Evolutionary conservation across 2,329 filamentous ascomycete species (phyloP), one percentile per base, ranked within the genome.

Genomic region (Talaromyces pinophilus): DNA sequence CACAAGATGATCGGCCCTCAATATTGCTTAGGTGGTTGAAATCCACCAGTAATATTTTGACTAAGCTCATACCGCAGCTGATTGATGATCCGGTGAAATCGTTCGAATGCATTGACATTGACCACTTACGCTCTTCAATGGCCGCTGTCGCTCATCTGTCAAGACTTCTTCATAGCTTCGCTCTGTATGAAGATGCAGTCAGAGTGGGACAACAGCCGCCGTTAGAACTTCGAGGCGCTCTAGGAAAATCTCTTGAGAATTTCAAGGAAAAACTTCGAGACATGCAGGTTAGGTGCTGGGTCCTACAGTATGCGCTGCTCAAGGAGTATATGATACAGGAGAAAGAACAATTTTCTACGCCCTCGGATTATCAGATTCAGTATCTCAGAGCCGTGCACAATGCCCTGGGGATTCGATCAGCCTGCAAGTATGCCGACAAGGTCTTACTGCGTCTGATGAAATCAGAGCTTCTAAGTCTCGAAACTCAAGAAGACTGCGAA

Each of bases 381-480:
- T 93, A 91, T 72, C 81, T 99, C 46, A 88, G 92, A 6, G 87
- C 90, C 11, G 86, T 97, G 5, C 95, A 99, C 74, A 88, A 92
- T 73, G 90, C 91, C 4, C 82, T 97, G 42, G 95, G 95, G 2
- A 83, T 93, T 62, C 90, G 95, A 67, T 90, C 90, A 69, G 91
- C 90, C 76, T 98, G 93, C 84, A 94, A 92, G 73, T 84, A 87
- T 2, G 92, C 92, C 0, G 92, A 93, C 75, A 94, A 95, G 74
- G 87, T 92, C 19, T 95, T 99, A 78, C 84, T 98, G 30, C 93
- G 93, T 74, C 86, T 97, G 77, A 90, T 95, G 82, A 94, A 93
- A 65, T 85, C 91, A 5, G 95, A 99, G 74, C 84, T 98, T 55
- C 83, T 96, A 30, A 88, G 88, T 59, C 84, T 94, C 71, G 87